A percentile compares a stretch with the other conserved stretches of the same genome.
phyloP scores from a whole-genome alignment of 1,139 yeast species.

The Taphrina deformans region DNA sequence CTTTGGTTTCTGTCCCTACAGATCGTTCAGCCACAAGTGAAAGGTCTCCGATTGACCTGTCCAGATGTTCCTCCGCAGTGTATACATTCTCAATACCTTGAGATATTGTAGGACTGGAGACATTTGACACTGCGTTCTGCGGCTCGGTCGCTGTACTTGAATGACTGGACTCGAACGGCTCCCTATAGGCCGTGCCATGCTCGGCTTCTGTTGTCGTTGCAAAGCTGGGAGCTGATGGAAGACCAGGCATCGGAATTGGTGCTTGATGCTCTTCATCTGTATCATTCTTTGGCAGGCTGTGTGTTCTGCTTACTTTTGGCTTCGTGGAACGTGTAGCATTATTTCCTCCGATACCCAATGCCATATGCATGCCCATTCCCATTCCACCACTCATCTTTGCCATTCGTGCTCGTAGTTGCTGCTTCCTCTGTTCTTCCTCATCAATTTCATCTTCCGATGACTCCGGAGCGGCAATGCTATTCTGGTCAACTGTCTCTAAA shows the following conservation, averaged over 20 bases:
- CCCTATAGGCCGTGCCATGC: neutral
- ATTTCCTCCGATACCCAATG: conserved; percentile 41
- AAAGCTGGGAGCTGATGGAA: conserved; percentile 41
- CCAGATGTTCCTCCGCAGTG: neutral
- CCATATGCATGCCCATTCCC: conserved; percentile 63
- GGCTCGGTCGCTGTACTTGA: neutral
- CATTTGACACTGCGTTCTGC: neutral
- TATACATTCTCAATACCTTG: neutral
- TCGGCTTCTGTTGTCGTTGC: conserved; percentile 13
- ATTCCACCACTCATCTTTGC: conserved; percentile 92
- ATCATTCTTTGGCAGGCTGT: conserved; percentile 41
- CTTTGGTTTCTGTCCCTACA: neutral
- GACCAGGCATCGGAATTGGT: conserved; percentile 53
- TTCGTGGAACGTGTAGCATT: conserved; percentile 38
- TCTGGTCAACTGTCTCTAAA: neutral
- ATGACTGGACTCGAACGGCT: neutral
- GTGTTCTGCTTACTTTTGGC: conserved; percentile 43
- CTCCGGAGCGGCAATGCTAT: neutral
- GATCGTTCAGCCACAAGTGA: neutral
- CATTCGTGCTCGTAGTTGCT: conserved; percentile 87
- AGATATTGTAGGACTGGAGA: neutral
- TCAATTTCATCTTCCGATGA: conserved; percentile 54
- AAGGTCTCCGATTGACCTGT: neutral
- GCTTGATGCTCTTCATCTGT: conserved; percentile 38
- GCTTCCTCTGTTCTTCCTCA: conserved; percentile 76